Evolutionary conservation across 2,329 filamentous ascomycete species (phyloP).

Genomic region (Ophiobolus disseminans): DNA sequence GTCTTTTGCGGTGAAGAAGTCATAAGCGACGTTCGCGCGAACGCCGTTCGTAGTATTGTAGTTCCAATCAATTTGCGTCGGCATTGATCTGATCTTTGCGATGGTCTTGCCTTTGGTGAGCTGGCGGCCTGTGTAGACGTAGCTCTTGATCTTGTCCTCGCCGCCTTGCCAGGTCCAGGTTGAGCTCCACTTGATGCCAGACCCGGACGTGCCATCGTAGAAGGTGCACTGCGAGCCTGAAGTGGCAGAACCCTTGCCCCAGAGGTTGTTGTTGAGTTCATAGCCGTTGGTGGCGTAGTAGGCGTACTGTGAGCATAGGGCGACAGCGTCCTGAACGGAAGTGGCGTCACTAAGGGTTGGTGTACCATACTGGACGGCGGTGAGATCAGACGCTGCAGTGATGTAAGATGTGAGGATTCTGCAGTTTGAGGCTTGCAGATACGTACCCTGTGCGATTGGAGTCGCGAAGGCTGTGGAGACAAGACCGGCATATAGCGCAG

Average conservation of each 20-base stretch:
- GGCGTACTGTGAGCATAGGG: slow-evolving; percentile 4
- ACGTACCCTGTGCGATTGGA: too few relatives aligned
- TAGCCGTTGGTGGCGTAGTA: slow-evolving; percentile 6
- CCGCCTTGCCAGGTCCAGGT: slow-evolving; percentile 22
- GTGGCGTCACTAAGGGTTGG: neutral
- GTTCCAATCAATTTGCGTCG: slow-evolving; percentile 16
- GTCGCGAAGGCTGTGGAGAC: too few relatives aligned
- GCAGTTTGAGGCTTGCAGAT: too few relatives aligned
- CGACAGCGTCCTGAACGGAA: neutral
- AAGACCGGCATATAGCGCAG: too few relatives aligned
- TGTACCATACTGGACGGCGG: too few relatives aligned
- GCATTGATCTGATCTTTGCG: slow-evolving; percentile 19
- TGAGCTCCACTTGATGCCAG: slow-evolving; percentile 17
- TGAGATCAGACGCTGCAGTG: too few relatives aligned
- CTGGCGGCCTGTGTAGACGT: slow-evolving; percentile 18
- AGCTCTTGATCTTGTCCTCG: slow-evolving; percentile 28
- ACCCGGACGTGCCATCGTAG: slow-evolving; percentile 11
- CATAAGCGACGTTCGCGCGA: slow-evolving; percentile 25
- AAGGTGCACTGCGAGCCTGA: slow-evolving; percentile 26
- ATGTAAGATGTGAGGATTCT: too few relatives aligned
- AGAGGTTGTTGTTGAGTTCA: slow-evolving; percentile 8
- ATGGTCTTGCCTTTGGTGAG: slow-evolving; percentile 15
- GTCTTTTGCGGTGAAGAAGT: slow-evolving; percentile 24
- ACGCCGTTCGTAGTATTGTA: slow-evolving; percentile 15
- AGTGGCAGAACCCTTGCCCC: slow-evolving; percentile 6